Percentiles rank a stretch among this genome's conserved stretches.
Conservation (phyloP, 192 early-diverging fungal genomes). For the Backusella parvicylindrica region DNA sequence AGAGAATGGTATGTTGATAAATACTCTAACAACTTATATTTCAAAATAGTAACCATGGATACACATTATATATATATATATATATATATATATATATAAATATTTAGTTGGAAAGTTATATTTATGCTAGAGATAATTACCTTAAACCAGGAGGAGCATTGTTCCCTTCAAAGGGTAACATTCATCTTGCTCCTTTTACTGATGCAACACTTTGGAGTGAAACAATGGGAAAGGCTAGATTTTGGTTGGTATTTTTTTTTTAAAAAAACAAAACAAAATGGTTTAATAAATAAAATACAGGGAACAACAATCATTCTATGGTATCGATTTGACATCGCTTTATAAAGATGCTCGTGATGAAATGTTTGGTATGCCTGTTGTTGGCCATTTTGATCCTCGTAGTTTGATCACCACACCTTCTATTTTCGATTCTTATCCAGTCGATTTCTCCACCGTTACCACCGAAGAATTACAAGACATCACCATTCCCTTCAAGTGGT, state of each 20-base stretch:
- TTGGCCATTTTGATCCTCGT: constrained; percentile 87
- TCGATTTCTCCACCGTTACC: constrained; percentile 86
- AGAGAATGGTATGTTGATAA: constrained; percentile 82
- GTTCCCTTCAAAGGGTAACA: constrained; percentile 86
- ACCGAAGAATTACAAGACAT: constrained; percentile 80
- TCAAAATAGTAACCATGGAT: too few relatives aligned
- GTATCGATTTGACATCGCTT: constrained; percentile 86
- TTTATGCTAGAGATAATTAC: constrained; percentile 85
- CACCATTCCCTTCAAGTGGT: constrained; percentile 81
- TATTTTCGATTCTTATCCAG: constrained; percentile 47
- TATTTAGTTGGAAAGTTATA: constrained; percentile 72
- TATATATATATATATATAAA: background rate
- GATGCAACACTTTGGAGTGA: constrained; percentile 83
- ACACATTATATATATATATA: background rate
- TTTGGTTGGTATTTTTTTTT: constrained; percentile 44
- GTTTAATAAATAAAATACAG: constrained; percentile 13
- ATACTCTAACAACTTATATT: too few relatives aligned
- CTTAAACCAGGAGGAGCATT: constrained; percentile 92
- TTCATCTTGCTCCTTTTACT: constrained; percentile 84
- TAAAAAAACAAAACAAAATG: background rate
- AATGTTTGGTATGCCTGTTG: constrained; percentile 89
- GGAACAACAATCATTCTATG: constrained; percentile 87
- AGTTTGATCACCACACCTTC: constrained; percentile 69
- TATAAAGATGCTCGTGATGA: constrained; percentile 85
- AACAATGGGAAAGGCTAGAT: constrained; percentile 88